Conservation (phyloP, 2,329 filamentous ascomycete species). For the Exophiala bonariae region DNA sequence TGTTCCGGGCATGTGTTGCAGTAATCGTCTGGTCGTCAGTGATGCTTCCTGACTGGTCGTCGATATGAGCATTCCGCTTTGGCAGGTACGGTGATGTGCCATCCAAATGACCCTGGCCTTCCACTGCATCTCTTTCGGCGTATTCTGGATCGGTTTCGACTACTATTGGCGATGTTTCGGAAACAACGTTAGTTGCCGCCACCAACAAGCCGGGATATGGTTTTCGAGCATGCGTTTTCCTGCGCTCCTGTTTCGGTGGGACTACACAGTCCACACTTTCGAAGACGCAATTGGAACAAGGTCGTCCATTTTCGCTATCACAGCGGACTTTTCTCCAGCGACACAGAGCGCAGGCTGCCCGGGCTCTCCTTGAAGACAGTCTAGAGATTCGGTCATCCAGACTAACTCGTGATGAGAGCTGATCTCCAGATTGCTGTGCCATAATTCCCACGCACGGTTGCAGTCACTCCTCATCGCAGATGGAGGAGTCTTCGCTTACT, state of each 20-base stretch:
- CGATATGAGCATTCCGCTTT: too few species aligned
- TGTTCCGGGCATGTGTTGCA: too few species aligned
- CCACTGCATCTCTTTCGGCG: background rate
- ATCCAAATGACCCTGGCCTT: background rate
- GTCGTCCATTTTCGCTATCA: constrained; percentile 48
- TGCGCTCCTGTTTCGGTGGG: background rate
- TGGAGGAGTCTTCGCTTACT: too few species aligned
- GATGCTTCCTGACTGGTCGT: too few species aligned
- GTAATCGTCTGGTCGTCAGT: too few species aligned
- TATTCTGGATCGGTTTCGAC: background rate
- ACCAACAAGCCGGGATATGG: background rate
- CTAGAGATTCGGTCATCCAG: too few species aligned
- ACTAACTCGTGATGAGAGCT: too few species aligned
- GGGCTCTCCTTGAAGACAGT: background rate
- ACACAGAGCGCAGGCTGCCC: constrained; percentile 48
- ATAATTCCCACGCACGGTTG: too few species aligned
- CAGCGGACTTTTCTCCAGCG: constrained; percentile 53
- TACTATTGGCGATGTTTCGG: background rate
- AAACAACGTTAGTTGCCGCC: background rate
- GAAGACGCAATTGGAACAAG: constrained; percentile 30
- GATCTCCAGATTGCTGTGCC: too few species aligned
- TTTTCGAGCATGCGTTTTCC: background rate
- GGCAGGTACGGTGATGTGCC: background rate
- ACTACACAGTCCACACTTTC: constrained; percentile 29
- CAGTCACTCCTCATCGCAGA: too few species aligned